These are phyloP conservation scores for Trichoderma harzianum DNA, from an alignment of 2,329 filamentous ascomycete species.

Conservation along the genomic window DNA sequence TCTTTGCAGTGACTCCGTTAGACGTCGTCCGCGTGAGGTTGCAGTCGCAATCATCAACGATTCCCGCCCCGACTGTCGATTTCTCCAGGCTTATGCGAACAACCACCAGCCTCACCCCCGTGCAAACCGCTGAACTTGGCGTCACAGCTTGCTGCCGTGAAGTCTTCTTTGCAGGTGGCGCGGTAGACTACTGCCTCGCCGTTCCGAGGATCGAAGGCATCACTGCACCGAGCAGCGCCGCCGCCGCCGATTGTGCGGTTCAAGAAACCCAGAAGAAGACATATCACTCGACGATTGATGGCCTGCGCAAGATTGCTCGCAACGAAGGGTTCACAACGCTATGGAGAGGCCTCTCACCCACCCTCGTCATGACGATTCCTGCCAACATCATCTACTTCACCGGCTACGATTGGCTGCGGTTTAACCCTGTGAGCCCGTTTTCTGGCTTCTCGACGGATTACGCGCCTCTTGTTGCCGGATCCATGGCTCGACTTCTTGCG, in stretches of 20 bases:
- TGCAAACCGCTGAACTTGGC: slow-evolving; percentile 76
- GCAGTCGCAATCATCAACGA: slow-evolving; percentile 66
- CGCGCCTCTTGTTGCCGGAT: slow-evolving; percentile 76
- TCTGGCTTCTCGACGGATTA: slow-evolving; percentile 63
- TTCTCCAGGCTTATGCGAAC: slow-evolving; percentile 55
- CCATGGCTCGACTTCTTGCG: slow-evolving; percentile 72
- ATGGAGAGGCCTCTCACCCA: slow-evolving; percentile 93
- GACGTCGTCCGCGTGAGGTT: slow-evolving; percentile 94
- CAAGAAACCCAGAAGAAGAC: slow-evolving; percentile 80
- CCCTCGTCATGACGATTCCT: slow-evolving; percentile 87
- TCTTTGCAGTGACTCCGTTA: slow-evolving; percentile 74
- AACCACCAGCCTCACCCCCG: slow-evolving; percentile 59
- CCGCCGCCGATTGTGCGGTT: slow-evolving; percentile 71
- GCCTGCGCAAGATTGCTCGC: slow-evolving; percentile 86
- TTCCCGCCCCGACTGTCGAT: slow-evolving; percentile 48
- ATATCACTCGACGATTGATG: slow-evolving; percentile 89
- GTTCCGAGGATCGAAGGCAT: slow-evolving; percentile 52
- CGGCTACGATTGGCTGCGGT: slow-evolving; percentile 92
- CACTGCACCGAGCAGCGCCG: slow-evolving; percentile 41
- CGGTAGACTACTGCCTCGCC: slow-evolving; percentile 76
- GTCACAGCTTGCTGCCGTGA: slow-evolving; percentile 94
- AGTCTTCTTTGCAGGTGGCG: slow-evolving; percentile 93
- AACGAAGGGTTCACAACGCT: slow-evolving; percentile 85
- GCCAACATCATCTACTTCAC: slow-evolving; percentile 99
- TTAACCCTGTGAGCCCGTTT: slow-evolving; percentile 69